phyloP scores from a whole-genome alignment of 1,284 basidiomycete species.

The Fomitopsis palustris region DNA sequence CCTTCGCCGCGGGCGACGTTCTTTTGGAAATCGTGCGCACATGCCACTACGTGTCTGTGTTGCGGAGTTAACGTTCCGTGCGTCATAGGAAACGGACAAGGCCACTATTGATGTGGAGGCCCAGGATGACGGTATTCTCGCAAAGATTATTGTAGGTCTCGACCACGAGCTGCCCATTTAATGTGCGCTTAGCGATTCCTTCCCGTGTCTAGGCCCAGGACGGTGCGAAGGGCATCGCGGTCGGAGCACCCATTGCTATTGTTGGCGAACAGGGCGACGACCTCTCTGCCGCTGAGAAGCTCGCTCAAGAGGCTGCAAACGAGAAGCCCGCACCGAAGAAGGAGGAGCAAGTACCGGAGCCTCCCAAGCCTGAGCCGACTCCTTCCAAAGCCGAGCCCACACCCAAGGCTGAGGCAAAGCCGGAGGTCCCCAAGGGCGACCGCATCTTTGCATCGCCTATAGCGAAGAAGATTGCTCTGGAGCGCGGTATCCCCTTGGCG shows the following conservation, averaged over 20 bases:
- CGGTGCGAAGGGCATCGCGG: conserved; percentile 83
- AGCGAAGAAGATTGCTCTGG: conserved; percentile 95
- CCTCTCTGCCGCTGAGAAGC: conserved; percentile 73
- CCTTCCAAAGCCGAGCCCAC: conserved; percentile 17
- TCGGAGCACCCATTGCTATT: conserved; percentile 88
- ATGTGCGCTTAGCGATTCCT: background rate
- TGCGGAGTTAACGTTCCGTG: conserved; percentile 6
- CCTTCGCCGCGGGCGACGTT: conserved; percentile 89
- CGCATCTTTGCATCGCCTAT: conserved; percentile 94
- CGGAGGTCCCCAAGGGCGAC: conserved; percentile 64
- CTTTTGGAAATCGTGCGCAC: conserved; percentile 84
- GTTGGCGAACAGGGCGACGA: conserved; percentile 94
- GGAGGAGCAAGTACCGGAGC: conserved; percentile 38
- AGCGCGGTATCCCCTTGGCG: conserved; percentile 88
- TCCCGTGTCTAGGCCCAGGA: conserved; percentile 59
- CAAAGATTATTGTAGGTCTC: conserved; percentile 77
- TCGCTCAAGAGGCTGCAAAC: conserved; percentile 65
- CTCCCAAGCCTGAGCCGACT: conserved; percentile 34
- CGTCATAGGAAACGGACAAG: conserved; percentile 92
- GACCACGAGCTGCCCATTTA: background rate
- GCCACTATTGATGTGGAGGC: conserved; percentile 99
- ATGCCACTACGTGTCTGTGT: background rate
- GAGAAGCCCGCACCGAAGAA: conserved; percentile 36
- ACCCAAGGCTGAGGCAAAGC: conserved; percentile 35
- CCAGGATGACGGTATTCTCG: conserved; percentile 93